These are phyloP conservation scores for Aspergillus ochraceus DNA, from an alignment of 2,329 filamentous ascomycete species.

Conservation along the genomic window DNA sequence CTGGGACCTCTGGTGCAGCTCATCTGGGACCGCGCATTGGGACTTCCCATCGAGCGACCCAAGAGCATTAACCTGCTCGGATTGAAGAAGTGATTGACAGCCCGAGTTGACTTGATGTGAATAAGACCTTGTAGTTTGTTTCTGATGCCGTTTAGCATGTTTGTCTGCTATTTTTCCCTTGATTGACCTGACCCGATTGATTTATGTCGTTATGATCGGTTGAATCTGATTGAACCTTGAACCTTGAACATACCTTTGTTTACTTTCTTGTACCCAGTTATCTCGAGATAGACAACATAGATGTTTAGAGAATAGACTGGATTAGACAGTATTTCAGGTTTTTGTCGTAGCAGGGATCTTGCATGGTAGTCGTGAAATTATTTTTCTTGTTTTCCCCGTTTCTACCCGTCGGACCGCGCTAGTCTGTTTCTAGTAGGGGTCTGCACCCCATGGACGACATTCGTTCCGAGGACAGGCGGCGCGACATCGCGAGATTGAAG, in stretches of 20 bases:
- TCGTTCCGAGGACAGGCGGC: slow-evolving; percentile 27
- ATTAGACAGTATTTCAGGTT: not conserved
- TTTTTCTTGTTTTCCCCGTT: too few species aligned
- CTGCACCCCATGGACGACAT: slow-evolving; percentile 15
- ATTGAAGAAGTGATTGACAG: slow-evolving; percentile 62
- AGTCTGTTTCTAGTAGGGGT: too few species aligned
- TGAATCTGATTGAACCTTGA: not conserved
- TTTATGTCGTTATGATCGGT: not conserved
- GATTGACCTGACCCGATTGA: not conserved
- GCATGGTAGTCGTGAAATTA: not conserved
- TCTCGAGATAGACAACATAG: not conserved
- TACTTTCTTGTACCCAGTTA: not conserved
- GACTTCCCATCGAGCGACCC: slow-evolving; percentile 92
- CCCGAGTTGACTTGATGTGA: not conserved
- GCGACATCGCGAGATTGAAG: slow-evolving; percentile 5
- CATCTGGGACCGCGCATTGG: slow-evolving; percentile 92
- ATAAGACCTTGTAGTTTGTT: not conserved
- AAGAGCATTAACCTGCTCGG: slow-evolving; percentile 96
- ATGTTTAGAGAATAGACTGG: not conserved
- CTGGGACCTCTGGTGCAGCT: slow-evolving; percentile 90
- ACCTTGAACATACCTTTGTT: not conserved
- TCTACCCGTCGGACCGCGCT: too few species aligned
- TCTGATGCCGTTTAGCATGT: not conserved
- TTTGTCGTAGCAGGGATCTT: not conserved
- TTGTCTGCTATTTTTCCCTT: not conserved